Evolutionary conservation across 768 basidiomycete genomes (phyloP).

Genomic region (Asterophora lycoperdoides): DNA sequence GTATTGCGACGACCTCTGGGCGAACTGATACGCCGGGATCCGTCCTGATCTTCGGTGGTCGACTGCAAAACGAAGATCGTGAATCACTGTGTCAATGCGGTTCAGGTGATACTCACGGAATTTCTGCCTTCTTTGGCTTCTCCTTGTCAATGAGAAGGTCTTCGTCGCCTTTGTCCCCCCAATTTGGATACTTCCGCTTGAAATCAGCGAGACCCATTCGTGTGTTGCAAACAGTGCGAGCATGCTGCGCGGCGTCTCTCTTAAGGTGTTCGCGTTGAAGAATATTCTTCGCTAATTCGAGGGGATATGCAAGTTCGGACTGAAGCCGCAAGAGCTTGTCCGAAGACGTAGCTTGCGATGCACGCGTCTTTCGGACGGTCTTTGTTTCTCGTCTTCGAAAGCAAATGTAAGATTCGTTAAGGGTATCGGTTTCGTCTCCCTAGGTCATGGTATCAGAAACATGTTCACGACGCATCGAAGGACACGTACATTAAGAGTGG

Average conservation of each 20-base stretch:
- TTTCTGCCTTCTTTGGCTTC: constrained; percentile 55
- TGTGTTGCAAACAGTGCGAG: constrained; percentile 69
- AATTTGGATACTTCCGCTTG: constrained; percentile 64
- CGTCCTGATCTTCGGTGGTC: constrained; percentile 52
- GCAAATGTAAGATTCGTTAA: constrained; percentile 93
- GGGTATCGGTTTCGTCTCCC: constrained; percentile 83
- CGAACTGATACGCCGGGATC: constrained; percentile 36
- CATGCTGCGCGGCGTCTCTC: constrained; percentile 52
- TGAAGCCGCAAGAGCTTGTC: constrained; percentile 84
- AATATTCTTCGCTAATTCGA: constrained; percentile 67
- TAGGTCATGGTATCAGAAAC: constrained; percentile 36
- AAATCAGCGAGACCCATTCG: constrained; percentile 71
- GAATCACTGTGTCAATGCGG: background rate
- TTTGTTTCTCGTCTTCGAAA: constrained; percentile 95
- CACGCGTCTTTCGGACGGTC: constrained; percentile 87
- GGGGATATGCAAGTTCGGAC: constrained; percentile 64
- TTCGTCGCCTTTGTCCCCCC: constrained; percentile 64
- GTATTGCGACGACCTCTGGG: constrained; percentile 42
- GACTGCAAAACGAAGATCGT: constrained; percentile 29
- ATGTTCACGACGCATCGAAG: background rate
- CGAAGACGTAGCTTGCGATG: constrained; percentile 85
- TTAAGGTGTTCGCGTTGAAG: constrained; percentile 74
- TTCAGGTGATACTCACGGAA: constrained; percentile 22
- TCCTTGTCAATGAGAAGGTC: constrained; percentile 71
- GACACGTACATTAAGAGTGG: constrained; percentile 72